A percentile compares a stretch with the other conserved stretches of the same genome.
Conservation (phyloP, 768 basidiomycete genomes). For the Tylopilus sp. region DNA sequence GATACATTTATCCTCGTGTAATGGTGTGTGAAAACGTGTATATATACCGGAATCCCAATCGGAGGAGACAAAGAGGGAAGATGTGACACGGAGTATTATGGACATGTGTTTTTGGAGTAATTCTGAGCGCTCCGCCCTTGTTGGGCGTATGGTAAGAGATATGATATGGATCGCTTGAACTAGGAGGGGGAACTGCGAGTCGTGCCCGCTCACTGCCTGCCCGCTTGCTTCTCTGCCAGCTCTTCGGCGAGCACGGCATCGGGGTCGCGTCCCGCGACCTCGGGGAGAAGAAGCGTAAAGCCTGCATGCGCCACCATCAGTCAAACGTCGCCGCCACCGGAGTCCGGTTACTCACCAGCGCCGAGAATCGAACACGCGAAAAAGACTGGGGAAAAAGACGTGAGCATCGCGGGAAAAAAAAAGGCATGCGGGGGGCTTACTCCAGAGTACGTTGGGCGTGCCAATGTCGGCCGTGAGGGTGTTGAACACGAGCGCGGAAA, state of each 20-base stretch:
- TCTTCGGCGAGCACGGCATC: conserved; percentile 45
- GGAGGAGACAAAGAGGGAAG: no score
- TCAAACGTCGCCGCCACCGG: background rate
- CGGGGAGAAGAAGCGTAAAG: conserved; percentile 48
- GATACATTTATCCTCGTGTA: no score
- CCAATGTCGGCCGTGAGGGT: conserved; percentile 57
- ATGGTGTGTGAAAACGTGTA: no score
- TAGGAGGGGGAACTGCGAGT: no score
- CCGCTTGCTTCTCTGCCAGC: conserved; percentile 18
- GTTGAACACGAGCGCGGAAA: conserved; percentile 73
- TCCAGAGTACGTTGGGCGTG: conserved; percentile 66
- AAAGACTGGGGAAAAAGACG: conserved; percentile 45
- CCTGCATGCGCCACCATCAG: conserved; percentile 13
- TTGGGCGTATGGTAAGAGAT: no score
- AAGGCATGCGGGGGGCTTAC: no score
- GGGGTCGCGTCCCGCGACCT: conserved; percentile 49
- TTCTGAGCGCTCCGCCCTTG: no score
- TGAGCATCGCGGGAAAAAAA: conserved; percentile 2
- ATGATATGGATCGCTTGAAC: no score
- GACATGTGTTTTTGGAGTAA: no score
- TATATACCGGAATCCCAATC: no score
- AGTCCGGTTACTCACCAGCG: conserved; percentile 33
- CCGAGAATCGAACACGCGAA: conserved; percentile 61
- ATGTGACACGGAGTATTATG: no score
- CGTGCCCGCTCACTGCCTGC: background rate